Evolutionary conservation across 345 rosid species (phyloP).

Genomic region (Clarkia xantiana): DNA sequence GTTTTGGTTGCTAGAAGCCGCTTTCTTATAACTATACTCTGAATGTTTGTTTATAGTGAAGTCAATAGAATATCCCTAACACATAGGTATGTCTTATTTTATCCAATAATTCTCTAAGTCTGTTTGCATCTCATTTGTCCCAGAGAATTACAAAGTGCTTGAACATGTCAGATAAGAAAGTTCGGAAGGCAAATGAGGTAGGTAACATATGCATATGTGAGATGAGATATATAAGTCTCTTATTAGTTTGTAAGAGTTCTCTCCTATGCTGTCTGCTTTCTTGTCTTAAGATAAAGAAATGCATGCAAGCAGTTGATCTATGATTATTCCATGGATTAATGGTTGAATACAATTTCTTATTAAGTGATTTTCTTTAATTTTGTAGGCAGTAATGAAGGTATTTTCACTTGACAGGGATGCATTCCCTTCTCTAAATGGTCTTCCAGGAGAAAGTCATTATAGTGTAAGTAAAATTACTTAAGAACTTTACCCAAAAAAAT

Average conservation of each 20-base stretch:
- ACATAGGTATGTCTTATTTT: neutral
- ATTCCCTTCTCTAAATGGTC: conserved; percentile 74
- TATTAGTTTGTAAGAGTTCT: neutral
- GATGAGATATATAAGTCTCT: neutral
- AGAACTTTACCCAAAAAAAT: too few species aligned
- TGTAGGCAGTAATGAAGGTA: conserved; percentile 66
- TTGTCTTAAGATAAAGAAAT: too few species aligned
- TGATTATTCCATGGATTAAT: too few species aligned
- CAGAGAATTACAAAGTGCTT: conserved; percentile 82
- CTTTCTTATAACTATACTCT: neutral
- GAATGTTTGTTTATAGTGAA: neutral
- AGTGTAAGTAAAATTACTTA: conserved; percentile 38
- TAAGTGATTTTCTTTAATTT: conserved; percentile 1
- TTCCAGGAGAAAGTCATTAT: conserved; percentile 84
- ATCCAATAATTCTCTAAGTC: conserved; percentile 1
- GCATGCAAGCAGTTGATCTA: too few species aligned
- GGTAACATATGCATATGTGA: conserved; percentile 31
- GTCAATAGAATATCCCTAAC: neutral
- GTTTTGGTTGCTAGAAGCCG: neutral
- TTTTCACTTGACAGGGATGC: conserved; percentile 87
- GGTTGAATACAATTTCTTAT: conserved; percentile 8
- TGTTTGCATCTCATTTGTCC: conserved; percentile 9
- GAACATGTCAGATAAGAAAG: conserved; percentile 89
- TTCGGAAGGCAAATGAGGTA: conserved; percentile 93
- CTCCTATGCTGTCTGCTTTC: neutral